These are phyloP conservation scores for Suillus ampliporus DNA, from an alignment of 768 basidiomycete genomes.

Conservation along the genomic window DNA sequence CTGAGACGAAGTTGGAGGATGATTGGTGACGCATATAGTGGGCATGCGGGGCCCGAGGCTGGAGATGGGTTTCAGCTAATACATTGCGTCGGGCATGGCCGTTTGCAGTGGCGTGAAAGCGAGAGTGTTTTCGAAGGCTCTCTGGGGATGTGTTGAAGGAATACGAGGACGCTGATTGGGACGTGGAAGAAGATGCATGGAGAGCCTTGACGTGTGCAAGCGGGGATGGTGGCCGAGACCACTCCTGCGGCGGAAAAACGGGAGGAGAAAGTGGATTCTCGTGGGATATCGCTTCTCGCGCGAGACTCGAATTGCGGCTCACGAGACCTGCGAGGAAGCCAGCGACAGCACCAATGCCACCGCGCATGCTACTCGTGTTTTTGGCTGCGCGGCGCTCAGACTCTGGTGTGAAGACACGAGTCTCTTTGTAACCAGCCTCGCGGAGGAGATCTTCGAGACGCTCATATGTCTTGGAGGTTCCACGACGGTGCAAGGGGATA, in stretches of 20 bases:
- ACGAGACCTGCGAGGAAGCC: conserved; percentile 72
- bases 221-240: conserved; percentile 35
- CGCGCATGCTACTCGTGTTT: conserved; percentile 44
- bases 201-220: conserved; percentile 17
- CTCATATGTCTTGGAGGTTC: conserved; percentile 83
- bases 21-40: conserved; percentile 27
- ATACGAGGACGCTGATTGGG: conserved; percentile 19
- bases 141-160: conserved; percentile 27
- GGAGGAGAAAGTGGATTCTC: conserved; percentile 14
- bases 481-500: conserved; percentile 77
- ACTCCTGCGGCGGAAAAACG: too few species aligned
- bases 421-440: conserved; percentile 93
- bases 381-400: conserved; percentile 53
- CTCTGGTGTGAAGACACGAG: conserved; percentile 88
- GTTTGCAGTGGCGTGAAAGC: conserved; percentile 9
- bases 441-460: conserved; percentile 83
- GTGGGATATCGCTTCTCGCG: conserved; percentile 22
- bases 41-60: neutral
- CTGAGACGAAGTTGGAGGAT: conserved; percentile 29
- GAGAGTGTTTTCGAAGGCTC: conserved; percentile 20
- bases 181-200: conserved; percentile 20
- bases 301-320: conserved; percentile 27
- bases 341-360: conserved; percentile 59
- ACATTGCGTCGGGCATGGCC: neutral
- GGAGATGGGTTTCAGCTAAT: neutral